Base-by-base conservation (phyloP, 1,284 basidiomycete genomes). In the Sanguinoderma infundibulare region DNA sequence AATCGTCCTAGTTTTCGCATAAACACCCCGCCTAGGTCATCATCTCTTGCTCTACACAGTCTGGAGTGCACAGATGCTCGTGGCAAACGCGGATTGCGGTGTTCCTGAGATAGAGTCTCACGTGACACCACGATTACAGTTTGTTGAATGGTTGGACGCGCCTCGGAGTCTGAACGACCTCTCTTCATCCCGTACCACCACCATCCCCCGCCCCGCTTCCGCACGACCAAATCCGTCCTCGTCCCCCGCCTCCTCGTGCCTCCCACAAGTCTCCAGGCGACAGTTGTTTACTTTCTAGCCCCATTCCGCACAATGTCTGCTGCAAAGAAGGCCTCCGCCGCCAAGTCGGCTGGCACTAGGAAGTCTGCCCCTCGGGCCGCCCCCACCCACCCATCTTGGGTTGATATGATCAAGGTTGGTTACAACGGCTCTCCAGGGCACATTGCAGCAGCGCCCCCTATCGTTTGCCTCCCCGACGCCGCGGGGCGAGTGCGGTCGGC, bases 371-470 rank as follows among this genome's bases (percentile, higher is more conserved):
- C 77, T 50, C 79, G 77, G 66, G 67, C 83, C 49, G 72, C 78
- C n/a, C 71, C 83, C 44, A 71, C 82, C 56, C 90, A 91, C 70
- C 89, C 89, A 9, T 78, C 83, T 65, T 91, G 90, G 88, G 78
- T 86, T 66, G 89, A 91, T 61, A 91, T 91, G 89, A 91, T 91
- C 75, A 91, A 90, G 81, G 90, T 90, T 70, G 72, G 77, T 68
- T n/a, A 32, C 54, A 40, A 39, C 50, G 24, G 39, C 15, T n/a
- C 42, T 55, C 28, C n/a, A 56, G 55, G 44, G 44, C 53, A 22
- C 42, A 40, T 20, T 47, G 17, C 32, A 51, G 22, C 58, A 39
- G 57, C 46, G 5, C 20, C 32, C 32, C 5, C n/a, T 32, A 22
- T 46, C 22, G 17, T 32, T n/a, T 32, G 28, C 32, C 28, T 34